Percentiles rank a stretch among this genome's conserved stretches.
These are phyloP conservation scores for Testicularia cyperi DNA, from an alignment of 1,284 basidiomycete genomes.

Conservation along the genomic window DNA sequence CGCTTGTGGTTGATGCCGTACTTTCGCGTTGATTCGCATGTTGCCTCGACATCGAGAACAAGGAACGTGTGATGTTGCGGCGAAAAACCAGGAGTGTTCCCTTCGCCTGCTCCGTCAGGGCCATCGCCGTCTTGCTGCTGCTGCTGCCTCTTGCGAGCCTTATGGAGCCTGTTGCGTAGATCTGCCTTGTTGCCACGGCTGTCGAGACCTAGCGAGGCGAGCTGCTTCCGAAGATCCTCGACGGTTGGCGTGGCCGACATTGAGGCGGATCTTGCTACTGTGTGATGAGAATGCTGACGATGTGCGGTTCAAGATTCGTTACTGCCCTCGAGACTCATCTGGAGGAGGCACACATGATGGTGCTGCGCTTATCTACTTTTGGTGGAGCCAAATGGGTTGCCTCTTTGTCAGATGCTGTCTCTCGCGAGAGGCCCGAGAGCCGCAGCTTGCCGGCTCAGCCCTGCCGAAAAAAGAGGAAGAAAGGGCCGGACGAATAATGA, in stretches of 20 bases:
- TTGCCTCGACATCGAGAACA: slow-evolving; percentile 83
- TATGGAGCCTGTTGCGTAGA: slow-evolving; percentile 38
- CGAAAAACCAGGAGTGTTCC: slow-evolving; percentile 11
- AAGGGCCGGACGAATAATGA: too few species aligned
- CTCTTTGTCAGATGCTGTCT: too few species aligned
- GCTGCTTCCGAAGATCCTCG: slow-evolving; percentile 31
- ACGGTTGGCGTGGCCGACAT: slow-evolving; percentile 33
- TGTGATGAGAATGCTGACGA: too few species aligned
- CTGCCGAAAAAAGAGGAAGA: too few species aligned
- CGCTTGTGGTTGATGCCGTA: slow-evolving; percentile 7
- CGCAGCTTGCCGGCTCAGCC: too few species aligned
- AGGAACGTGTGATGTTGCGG: slow-evolving; percentile 61
- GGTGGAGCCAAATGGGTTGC: too few species aligned
- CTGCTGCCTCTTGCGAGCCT: slow-evolving; percentile 13
- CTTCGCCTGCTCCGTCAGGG: neutral
- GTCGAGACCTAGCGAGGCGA: slow-evolving; percentile 51
- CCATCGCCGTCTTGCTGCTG: slow-evolving; percentile 1
- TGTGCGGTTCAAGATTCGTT: too few species aligned
- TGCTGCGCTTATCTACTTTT: too few species aligned
- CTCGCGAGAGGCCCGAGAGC: too few species aligned
- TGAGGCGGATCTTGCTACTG: too few species aligned
- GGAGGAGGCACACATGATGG: too few species aligned
- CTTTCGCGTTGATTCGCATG: slow-evolving; percentile 65
- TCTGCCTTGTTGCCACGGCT: slow-evolving; percentile 53
- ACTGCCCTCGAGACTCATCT: too few species aligned